Evolutionary conservation across 2,329 filamentous ascomycete genomes (phyloP), one percentile per base, ranked within the genome.

Genomic region (Xylaria sp.): DNA sequence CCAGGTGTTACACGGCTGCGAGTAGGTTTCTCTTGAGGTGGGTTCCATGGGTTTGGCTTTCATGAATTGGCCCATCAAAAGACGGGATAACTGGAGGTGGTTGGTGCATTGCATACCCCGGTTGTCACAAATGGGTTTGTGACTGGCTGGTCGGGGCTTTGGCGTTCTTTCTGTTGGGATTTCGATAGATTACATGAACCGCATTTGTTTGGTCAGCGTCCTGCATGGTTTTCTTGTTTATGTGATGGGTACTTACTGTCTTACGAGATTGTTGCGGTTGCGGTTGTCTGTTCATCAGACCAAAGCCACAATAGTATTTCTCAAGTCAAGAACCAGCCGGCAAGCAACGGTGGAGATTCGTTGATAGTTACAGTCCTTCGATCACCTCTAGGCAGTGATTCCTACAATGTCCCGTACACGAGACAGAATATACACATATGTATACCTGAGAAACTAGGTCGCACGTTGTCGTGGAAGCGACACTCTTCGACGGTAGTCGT

Each of bases 71-170:
- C 46, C 37, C 55, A 55, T 51, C 38, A 35, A 47, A 49, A 25
- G 40, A 60, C 17, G 40, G 38, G 40, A 48, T 37, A 44, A 54
- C 51, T 43, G 40, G 46, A 35, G 57, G n/a, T 43, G 52, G 38
- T 46, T 38, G 52, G 53, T 59, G 55, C 55, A 59, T 59, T 62
- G 60, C 55, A 59, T 62, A 46, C 33, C 60, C 54, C 31, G 27
- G 27, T 46, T 29, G 55, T 52, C 55, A 52, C 51, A 51, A 29
- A 47, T 35, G 21, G 55, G 49, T 19, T 38, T 52, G 51, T 59
- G 60, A 17, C 59, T 62, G 31, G 37, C 17, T 38, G 51, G 23
- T 35, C 21, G 47, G 60, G 60, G 51, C 23, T 38, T 59, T 27
- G 60, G 60, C 55, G 60, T 62, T 44, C 8, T 61, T 51, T 43